Base-by-base conservation (phyloP, 2,329 filamentous ascomycete species). In the Microdochium bolleyi region DNA sequence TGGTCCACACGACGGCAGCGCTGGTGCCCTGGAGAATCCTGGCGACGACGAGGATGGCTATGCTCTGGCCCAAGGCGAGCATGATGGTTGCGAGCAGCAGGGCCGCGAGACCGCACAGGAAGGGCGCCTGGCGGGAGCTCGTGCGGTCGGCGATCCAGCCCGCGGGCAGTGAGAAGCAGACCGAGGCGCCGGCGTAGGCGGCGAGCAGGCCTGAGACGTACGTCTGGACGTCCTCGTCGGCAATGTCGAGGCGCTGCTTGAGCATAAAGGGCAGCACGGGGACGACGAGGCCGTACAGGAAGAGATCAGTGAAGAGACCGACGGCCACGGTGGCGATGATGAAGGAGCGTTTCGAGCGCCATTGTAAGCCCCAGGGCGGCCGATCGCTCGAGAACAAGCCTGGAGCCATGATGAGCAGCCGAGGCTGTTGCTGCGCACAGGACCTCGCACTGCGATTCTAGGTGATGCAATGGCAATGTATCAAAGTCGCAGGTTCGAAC, bases 231-330 rank as follows among this genome's bases (percentile, higher is more conserved):
- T 78, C 64, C 5, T 70, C 59, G 7, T 73, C 61, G 0, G 77
- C 75, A 8, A 81, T 56, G 2, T 70, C 59, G 21, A 83, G 65
- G 4, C 79, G 72, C 52, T 78, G 72, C 49, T 71, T 62, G 1
- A 84, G 73, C 67, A 84, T 73, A 56, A 78, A 84, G 0, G 80
- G 80, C 1, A 83, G 65, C 9, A 83, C 74, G 0, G 81, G 80
- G 0, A 83, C 79, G 16, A 84, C 70, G 2, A 84, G 67, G 1
- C 77, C 78, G 60, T 83, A 84, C 1, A 84, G 70, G 61, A 83
- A 83, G 13, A 83, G 65, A 60, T 83, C 80, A 0, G 77, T 79
- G 59, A 82, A 83, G 2, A 80, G 71, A 46, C 75, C 78, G 21
- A 79, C 65, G 3, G 71, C 74, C 13, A 85, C 78, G 2, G 80